Evolutionary conservation across 2,329 filamentous ascomycete species (phyloP), one percentile per base, ranked within the genome.

Genomic region (Fusarium nurragi): DNA sequence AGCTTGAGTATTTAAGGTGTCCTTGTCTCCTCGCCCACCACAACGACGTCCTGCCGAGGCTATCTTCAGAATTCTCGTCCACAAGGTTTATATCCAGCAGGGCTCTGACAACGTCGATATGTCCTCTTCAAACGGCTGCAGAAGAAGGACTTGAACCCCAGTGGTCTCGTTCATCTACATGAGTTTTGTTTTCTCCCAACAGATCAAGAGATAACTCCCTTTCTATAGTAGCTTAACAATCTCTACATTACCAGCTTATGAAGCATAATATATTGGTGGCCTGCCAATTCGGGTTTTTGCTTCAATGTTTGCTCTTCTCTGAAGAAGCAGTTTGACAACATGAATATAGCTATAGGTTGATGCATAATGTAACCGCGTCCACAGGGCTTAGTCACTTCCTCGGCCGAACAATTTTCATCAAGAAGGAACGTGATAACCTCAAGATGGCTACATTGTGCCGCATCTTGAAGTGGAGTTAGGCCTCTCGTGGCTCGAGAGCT

Each of bases 71-170:
- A 1, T 21, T 21, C 11, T 2, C 14, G 2, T 43, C 40, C 3
- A 43, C 40, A 11, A 43, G 23, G 0, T 28, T 16, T 6, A 22
- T 28, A 2, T 11, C 23, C 9, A 43, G 23, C 3, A 51, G 22
- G 9, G 5, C 0, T 2, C 14, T 22, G 5, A 4, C 14, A 0
- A 5, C 1, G 3, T 22, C 28, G 0, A 1, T 1, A 2, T 18
- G 2, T 1, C 49, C 40, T 0, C 3, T 1, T 7, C 28, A 23
- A 8, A 28, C 40, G 0, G 49, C 49, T 1, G 16, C 3, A 14
- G 11, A 52, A 5, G 14, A 13, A 5, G 13, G 49, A 21, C n/a
- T 14, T 0, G 11, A 9, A 0, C 6, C 18, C 23, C 8, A 3
- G 28, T 4, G 4, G n/a, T 44, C 40, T 0, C 28, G 19, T 6